phyloP scores from a whole-genome alignment of 2,329 filamentous ascomycete genomes.

The Fusarium globosum region DNA sequence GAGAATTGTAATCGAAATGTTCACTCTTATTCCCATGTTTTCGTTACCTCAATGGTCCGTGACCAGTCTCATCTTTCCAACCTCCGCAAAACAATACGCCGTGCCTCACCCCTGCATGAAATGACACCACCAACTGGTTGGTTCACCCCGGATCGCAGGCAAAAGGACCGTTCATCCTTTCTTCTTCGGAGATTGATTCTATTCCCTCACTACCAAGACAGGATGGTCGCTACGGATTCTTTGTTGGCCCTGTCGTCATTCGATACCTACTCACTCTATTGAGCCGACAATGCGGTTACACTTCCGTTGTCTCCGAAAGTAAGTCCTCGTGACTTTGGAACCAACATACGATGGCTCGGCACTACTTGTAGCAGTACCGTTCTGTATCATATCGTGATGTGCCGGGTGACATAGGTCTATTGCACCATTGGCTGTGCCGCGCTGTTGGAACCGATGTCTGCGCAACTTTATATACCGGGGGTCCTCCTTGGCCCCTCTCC shows the following conservation, averaged over 20 bases:
- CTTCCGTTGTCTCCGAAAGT: too few relatives aligned
- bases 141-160: not conserved
- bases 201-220: not conserved
- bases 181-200: not conserved
- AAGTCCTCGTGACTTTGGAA: not conserved
- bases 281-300: not conserved
- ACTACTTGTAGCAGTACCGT: not conserved
- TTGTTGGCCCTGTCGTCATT: not conserved
- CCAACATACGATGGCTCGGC: not conserved
- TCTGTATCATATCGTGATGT: not conserved
- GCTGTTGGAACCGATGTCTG: too few relatives aligned
- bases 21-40: rapidly evolving
- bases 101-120: slow-evolving; percentile 3
- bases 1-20: rapidly evolving
- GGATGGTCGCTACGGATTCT: not conserved
- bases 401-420: not conserved
- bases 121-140: not conserved
- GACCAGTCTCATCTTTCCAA: not conserved
- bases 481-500: not conserved
- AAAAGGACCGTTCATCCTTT: not conserved
- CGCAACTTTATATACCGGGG: not conserved
- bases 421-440: not conserved
- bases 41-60: rapidly evolving
- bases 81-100: not conserved
- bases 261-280: not conserved